Evolutionary conservation across 129 eudicot species (phyloP).

Genomic region (Apium graveolens): DNA sequence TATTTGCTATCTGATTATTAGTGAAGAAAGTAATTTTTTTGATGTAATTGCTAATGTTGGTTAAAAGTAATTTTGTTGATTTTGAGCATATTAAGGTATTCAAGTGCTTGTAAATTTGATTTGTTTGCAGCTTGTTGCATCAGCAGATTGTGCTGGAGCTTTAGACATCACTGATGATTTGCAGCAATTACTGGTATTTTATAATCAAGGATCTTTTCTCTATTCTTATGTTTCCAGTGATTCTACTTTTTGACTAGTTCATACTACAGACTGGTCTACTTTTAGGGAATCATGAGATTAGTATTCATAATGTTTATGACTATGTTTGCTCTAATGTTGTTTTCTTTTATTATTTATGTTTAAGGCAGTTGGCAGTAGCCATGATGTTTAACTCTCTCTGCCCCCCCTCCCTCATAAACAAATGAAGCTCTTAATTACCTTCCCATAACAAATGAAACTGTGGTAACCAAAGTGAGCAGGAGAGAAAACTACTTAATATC

Average conservation of each 20-base stretch:
- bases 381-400: not conserved
- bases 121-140: slow-evolving; percentile 69
- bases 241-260: not conserved
- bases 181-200: slow-evolving; percentile 76
- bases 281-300: not conserved
- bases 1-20: not conserved
- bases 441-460: not conserved
- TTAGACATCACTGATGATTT: slow-evolving; percentile 87
- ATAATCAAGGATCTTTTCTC: not conserved
- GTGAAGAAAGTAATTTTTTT: not conserved
- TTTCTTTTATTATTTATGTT: not conserved
- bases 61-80: not conserved
- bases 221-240: not conserved
- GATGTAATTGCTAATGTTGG: not conserved
- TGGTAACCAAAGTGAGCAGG: not conserved
- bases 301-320: not conserved
- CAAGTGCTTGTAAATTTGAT: slow-evolving; percentile 13
- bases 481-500: slow-evolving; percentile 53
- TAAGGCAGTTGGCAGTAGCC: not conserved
- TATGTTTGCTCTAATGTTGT: not conserved
- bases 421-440: not conserved
- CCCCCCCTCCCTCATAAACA: not conserved
- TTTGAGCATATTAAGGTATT: slow-evolving; percentile 20
- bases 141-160: slow-evolving; percentile 99
- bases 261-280: not conserved